Evolutionary conservation across 2,329 filamentous ascomycete genomes (phyloP), one percentile per base, ranked within the genome.

Genomic region (Plenodomus tracheiphilus): DNA sequence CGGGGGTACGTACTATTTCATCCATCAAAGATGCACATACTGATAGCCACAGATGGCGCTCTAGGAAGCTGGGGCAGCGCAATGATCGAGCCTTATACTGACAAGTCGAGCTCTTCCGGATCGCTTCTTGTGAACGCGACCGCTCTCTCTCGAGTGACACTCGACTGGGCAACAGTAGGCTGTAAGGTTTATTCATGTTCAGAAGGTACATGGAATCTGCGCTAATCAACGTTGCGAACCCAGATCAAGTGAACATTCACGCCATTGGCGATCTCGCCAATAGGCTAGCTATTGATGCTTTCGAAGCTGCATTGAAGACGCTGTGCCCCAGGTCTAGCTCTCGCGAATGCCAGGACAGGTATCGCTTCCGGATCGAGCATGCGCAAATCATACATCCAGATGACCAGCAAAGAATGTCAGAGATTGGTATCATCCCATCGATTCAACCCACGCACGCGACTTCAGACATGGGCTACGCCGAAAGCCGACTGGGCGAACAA

Each of bases 401-500:
- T 48, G 86, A 89, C 68, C 86, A 87, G 64, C 70, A 58, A 1
- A 79, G 85, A 22, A 82, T 89, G 60, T 75, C 74, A 43, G 71
- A 75, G 4, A 68, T 87, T 4, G 83, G 82, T 6, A 82, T 89
- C 59, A 78, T 88, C 43, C 85, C 86, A 0, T 87, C 83, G 2
- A 83, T 89, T 46, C 86, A 89, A 61, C 86, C 86, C 4, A 88
- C 86, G 0, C 86, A 89, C 61, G 85, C 86, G 18, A 89, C 86
- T 2, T 86, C 83, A 7, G 86, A 89, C 67, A 87, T 86, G 83
- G 78, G 79, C 4, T 88, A 88, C 59, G 86, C 85, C 8, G 78
- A 82, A 52, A 70, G 68, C 34, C 78, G 86, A 6, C 80, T 89
- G 0, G 86, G 86, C 0, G 59, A 64, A 9, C 69, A 77, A 19